phyloP scores from a whole-genome alignment of 805 yeast species.

The Limtongozyma cylindracea region DNA sequence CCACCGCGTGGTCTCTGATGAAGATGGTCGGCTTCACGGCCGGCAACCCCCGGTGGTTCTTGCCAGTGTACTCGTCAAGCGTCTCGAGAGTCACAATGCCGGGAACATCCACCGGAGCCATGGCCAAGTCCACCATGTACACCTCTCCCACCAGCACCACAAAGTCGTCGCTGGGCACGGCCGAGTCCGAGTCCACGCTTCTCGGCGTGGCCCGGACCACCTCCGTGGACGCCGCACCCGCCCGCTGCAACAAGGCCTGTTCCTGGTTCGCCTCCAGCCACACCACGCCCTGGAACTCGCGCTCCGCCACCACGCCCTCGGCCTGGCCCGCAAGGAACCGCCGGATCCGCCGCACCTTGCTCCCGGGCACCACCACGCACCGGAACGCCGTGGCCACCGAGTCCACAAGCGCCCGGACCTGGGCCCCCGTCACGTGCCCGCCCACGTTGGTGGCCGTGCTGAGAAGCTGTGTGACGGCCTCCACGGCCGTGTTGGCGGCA shows the following conservation, averaged over 20 bases:
- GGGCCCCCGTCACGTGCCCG: slow-evolving; percentile 31
- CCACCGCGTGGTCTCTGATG: slow-evolving; percentile 70
- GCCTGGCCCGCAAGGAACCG: slow-evolving; percentile 92
- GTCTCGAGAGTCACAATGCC: slow-evolving; percentile 49
- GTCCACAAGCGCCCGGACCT: slow-evolving; percentile 57
- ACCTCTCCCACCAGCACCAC: slow-evolving; percentile 61
- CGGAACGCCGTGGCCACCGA: slow-evolving; percentile 65
- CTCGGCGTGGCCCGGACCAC: no score
- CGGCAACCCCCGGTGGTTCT: slow-evolving; percentile 9
- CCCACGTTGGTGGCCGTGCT: slow-evolving; percentile 29
- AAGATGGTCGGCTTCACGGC: slow-evolving; percentile 45
- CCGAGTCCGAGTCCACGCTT: slow-evolving; percentile 8
- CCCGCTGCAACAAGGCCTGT: slow-evolving; percentile 19
- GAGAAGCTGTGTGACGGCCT: slow-evolving; percentile 56
- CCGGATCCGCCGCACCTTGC: slow-evolving; percentile 75
- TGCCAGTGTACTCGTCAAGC: slow-evolving; percentile 30
- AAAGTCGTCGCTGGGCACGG: slow-evolving; percentile 58
- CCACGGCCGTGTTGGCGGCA: slow-evolving; percentile 77
- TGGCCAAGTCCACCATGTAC: slow-evolving; percentile 57
- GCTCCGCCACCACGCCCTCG: slow-evolving; percentile 76
- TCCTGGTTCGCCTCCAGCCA: slow-evolving; percentile 77
- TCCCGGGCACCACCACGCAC: slow-evolving; percentile 78
- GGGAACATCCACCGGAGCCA: slow-evolving; percentile 38
- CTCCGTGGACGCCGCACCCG: slow-evolving; percentile 2
- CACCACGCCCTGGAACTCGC: slow-evolving; percentile 77